Percentiles rank a stretch among this genome's conserved stretches.
Evolutionary conservation across 2,329 filamentous ascomycete genomes (phyloP).

Genomic region (Neophaeococcomyces mojaviensis): DNA sequence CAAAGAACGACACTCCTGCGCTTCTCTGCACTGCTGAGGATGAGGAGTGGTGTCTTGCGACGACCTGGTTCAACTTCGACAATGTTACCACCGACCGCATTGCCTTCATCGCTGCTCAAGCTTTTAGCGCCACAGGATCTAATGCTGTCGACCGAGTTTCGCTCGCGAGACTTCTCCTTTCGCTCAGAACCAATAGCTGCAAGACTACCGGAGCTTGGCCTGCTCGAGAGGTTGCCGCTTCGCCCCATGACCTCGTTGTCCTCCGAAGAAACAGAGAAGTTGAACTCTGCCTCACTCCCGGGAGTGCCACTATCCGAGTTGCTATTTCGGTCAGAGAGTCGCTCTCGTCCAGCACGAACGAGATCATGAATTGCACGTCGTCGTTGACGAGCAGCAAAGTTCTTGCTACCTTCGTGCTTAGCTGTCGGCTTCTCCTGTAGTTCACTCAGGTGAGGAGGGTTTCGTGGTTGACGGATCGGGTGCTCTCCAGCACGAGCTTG

Average conservation of each 20-base stretch:
- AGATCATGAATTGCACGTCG: constrained; percentile 87
- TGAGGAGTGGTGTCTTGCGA: constrained; percentile 77
- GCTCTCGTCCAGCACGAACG: constrained; percentile 79
- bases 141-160: constrained; percentile 43
- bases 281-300: constrained; percentile 69
- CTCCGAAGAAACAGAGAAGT: constrained; percentile 61
- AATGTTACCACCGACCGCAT: constrained; percentile 49
- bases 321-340: constrained; percentile 59
- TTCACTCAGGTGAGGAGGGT: constrained; percentile 86
- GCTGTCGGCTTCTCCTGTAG: constrained; percentile 81
- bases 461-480: constrained; percentile 83
- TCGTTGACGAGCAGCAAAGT: constrained; percentile 88
- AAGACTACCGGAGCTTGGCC: constrained; percentile 64
- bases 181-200: constrained; percentile 84
- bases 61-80: constrained; percentile 50
- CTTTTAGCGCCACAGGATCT: constrained; percentile 53
- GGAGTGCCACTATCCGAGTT: constrained; percentile 74
- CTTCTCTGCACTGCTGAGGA: constrained; percentile 84
- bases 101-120: constrained; percentile 55
- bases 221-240: constrained; percentile 73
- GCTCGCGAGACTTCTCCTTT: constrained; percentile 62
- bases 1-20: constrained; percentile 55
- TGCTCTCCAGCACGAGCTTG: constrained; percentile 92
- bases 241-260: constrained; percentile 65
- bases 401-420: constrained; percentile 92